Conservation (phyloP, 371 early-diverging fungal species). For the Capniomyces stellatus region DNA sequence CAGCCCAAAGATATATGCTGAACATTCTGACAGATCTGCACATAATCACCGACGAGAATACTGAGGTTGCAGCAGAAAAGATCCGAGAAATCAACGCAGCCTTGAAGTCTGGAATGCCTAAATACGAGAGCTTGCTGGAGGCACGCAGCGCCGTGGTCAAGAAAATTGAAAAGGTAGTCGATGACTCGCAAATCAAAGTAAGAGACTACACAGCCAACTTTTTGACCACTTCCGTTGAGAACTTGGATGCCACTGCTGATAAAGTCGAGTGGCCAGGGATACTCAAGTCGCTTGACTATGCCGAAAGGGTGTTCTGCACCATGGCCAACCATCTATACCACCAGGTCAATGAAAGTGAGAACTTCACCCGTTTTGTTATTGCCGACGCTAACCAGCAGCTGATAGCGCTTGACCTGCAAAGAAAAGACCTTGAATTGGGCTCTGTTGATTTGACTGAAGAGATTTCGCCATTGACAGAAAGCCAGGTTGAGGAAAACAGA, state of each 20-base stretch:
- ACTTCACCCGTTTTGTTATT: slow-evolving; percentile 42
- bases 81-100: slow-evolving; percentile 22
- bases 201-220: slow-evolving; percentile 19
- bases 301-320: slow-evolving; percentile 48
- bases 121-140: slow-evolving; percentile 18
- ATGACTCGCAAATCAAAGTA: slow-evolving; percentile 16
- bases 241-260: slow-evolving; percentile 41
- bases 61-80: slow-evolving; percentile 12
- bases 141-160: slow-evolving; percentile 10
- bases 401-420: slow-evolving; percentile 30
- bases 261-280: slow-evolving; percentile 63
- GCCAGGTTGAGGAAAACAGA: background rate
- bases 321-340: slow-evolving; percentile 42
- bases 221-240: slow-evolving; percentile 14
- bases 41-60: slow-evolving; percentile 29
- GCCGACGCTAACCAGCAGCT: slow-evolving; percentile 38
- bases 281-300: slow-evolving; percentile 67
- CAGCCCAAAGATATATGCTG: slow-evolving; percentile 75
- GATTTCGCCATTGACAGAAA: background rate
- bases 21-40: slow-evolving; percentile 52
- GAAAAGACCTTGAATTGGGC: slow-evolving; percentile 1
- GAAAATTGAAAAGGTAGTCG: slow-evolving; percentile 15
- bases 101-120: slow-evolving; percentile 25
- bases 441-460: background rate
- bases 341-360: slow-evolving; percentile 44